phyloP scores from a whole-genome alignment of 2,329 filamentous ascomycete genomes.

The Leptosphaerulina australis region DNA sequence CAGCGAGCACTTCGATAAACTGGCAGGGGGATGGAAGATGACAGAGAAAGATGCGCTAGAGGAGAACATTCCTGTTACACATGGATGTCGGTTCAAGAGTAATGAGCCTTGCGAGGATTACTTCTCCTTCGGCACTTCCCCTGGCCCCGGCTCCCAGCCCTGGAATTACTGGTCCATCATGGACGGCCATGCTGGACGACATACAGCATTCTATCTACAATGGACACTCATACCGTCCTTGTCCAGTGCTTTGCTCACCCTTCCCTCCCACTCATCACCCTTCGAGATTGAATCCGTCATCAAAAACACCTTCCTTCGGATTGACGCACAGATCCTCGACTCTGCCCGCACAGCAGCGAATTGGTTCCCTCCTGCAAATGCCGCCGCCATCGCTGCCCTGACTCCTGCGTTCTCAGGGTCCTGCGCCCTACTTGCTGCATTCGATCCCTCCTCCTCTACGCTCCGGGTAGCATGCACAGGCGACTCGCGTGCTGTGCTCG shows the following conservation, averaged over 20 bases:
- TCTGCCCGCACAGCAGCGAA: conserved; percentile 47
- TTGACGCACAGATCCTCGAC: conserved; percentile 63
- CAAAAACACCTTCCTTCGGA: conserved; percentile 62
- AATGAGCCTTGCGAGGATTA: conserved; percentile 46
- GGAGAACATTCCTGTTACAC: conserved; percentile 39
- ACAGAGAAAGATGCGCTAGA: conserved; percentile 31
- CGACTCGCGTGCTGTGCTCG: conserved; percentile 70
- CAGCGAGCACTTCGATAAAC: conserved; percentile 34
- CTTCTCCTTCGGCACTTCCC: conserved; percentile 36
- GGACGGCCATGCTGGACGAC: conserved; percentile 58
- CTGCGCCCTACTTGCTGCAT: conserved; percentile 68
- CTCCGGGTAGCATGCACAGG: conserved; percentile 70
- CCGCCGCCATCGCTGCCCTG: conserved; percentile 38
- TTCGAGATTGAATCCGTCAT: conserved; percentile 61
- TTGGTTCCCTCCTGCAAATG: conserved; percentile 46
- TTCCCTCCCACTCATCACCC: conserved; percentile 47
- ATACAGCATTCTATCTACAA: conserved; percentile 51
- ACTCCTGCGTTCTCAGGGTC: conserved; percentile 59
- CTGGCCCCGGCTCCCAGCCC: conserved; percentile 33
- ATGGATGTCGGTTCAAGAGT: conserved; percentile 38
- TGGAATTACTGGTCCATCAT: conserved; percentile 55
- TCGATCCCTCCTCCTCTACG: conserved; percentile 60
- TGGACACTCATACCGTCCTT: conserved; percentile 53
- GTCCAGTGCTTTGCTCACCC: conserved; percentile 43
- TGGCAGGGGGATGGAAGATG: conserved; percentile 39